A percentile compares a stretch with the other conserved stretches of the same genome.
Evolutionary conservation across 257 asterid species (phyloP).

Genomic region (Fraxinus americana): DNA sequence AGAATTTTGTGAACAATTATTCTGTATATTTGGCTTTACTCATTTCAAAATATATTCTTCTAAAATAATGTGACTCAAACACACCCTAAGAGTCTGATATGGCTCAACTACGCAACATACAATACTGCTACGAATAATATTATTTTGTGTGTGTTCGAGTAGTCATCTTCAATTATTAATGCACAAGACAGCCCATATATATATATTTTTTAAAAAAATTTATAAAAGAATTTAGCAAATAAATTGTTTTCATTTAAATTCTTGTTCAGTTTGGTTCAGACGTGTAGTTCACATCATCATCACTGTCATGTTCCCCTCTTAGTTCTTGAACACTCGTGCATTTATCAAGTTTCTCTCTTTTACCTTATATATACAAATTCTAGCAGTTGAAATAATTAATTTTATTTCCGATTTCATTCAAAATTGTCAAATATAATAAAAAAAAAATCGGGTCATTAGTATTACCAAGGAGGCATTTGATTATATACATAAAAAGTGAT

Average conservation of each 20-base stretch:
- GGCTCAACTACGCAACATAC: slow-evolving; percentile 31
- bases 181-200: slow-evolving; percentile 15
- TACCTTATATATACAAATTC: not conserved
- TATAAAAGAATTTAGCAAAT: slow-evolving; percentile 8
- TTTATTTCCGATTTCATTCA: not conserved
- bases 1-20: no score
- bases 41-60: no score
- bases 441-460: no score
- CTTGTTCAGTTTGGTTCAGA: slow-evolving; percentile 6
- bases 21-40: no score
- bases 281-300: slow-evolving; percentile 23
- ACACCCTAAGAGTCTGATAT: no score
- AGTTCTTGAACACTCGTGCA: slow-evolving; percentile 41
- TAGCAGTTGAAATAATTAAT: not conserved
- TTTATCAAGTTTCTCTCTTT: not conserved
- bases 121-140: slow-evolving; percentile 23
- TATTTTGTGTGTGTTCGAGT: slow-evolving; percentile 11
- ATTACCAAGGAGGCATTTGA: no score
- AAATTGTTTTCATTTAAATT: slow-evolving; percentile 24
- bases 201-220: no score
- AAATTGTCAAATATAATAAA: not conserved
- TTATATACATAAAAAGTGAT: no score
- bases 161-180: slow-evolving; percentile 44
- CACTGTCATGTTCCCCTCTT: slow-evolving; percentile 23
- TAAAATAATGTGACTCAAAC: no score